These are phyloP conservation scores for Pseudonitzschia delicatissima DNA, from an alignment of 108 stramenopile genomes.

Conservation along the genomic window DNA sequence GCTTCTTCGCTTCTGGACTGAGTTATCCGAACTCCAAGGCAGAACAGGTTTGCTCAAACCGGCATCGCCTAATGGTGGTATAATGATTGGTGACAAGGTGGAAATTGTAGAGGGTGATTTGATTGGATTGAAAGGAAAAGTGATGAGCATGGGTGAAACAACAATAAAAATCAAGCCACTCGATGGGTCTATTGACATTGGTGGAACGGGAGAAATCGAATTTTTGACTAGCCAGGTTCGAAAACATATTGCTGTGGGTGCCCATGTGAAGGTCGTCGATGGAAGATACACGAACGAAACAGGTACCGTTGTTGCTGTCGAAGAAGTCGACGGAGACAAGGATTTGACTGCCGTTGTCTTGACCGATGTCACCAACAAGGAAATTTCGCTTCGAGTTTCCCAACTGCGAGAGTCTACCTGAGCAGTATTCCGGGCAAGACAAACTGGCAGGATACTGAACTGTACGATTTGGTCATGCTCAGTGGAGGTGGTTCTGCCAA, in stretches of 20 bases:
- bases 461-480: conserved; percentile 86
- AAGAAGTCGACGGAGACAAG: conserved; percentile 71
- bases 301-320: conserved; percentile 89
- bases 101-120: conserved; percentile 95
- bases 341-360: conserved; percentile 87
- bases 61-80: conserved; percentile 46
- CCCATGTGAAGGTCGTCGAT: conserved; percentile 95
- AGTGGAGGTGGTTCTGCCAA: conserved; percentile 88
- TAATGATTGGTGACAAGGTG: conserved; percentile 92
- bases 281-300: conserved; percentile 95
- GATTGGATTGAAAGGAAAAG: conserved; percentile 87
- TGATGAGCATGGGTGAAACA: conserved; percentile 84
- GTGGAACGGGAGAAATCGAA: conserved; percentile 84
- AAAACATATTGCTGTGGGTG: conserved; percentile 91
- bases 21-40: conserved; percentile 83
- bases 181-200: conserved; percentile 62
- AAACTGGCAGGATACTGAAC: conserved; percentile 84
- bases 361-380: conserved; percentile 91
- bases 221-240: conserved; percentile 86
- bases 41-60: conserved; percentile 63
- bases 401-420: conserved; percentile 86
- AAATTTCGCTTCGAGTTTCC: conserved; percentile 83
- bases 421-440: conserved; percentile 85
- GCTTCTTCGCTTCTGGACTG: conserved; percentile 77
- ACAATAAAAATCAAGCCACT: conserved; percentile 90